Conservation (phyloP, 208 protist species). For the Crithidia bombi region DNA sequence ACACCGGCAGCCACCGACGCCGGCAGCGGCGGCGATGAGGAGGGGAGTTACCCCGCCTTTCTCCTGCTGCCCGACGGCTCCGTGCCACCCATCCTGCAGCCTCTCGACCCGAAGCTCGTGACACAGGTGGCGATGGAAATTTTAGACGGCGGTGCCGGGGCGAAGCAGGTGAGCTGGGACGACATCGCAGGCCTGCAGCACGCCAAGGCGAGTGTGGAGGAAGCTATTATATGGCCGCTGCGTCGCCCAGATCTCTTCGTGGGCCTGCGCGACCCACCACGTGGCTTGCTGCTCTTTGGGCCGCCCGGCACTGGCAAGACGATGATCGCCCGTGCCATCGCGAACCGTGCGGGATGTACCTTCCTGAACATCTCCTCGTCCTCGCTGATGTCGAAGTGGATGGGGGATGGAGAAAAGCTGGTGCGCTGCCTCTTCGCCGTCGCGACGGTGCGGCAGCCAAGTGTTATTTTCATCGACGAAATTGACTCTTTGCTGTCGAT, state of each 20-base stretch:
- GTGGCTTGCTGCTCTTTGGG: constrained; percentile 90
- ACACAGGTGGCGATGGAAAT: constrained; percentile 79
- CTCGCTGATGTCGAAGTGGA: constrained; percentile 91
- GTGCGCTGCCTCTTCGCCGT: constrained; percentile 91
- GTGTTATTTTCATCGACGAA: constrained; percentile 95
- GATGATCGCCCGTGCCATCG: constrained; percentile 92
- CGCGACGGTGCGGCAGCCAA: constrained; percentile 81
- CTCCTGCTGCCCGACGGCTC: constrained; percentile 73
- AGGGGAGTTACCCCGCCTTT: constrained; percentile 48
- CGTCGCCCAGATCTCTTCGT: constrained; percentile 79
- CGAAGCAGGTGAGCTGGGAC: constrained; percentile 64
- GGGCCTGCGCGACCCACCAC: constrained; percentile 81
- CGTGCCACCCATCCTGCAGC: constrained; percentile 61
- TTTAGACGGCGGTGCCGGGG: constrained; percentile 56
- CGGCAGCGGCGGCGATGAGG: constrained; percentile 37
- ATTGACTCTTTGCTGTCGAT: constrained; percentile 93
- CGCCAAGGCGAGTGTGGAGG: constrained; percentile 83
- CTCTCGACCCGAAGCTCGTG: constrained; percentile 78
- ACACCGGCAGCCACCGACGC: constrained; percentile 10
- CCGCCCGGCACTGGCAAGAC: constrained; percentile 94
- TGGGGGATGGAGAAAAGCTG: constrained; percentile 92
- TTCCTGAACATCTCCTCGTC: constrained; percentile 93
- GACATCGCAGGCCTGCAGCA: constrained; percentile 82
- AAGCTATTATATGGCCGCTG: constrained; percentile 84
- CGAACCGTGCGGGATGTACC: constrained; percentile 66